Conservation (phyloP, 352 stramenopile species). For the Hyaloperonospora arabidopsidis region DNA sequence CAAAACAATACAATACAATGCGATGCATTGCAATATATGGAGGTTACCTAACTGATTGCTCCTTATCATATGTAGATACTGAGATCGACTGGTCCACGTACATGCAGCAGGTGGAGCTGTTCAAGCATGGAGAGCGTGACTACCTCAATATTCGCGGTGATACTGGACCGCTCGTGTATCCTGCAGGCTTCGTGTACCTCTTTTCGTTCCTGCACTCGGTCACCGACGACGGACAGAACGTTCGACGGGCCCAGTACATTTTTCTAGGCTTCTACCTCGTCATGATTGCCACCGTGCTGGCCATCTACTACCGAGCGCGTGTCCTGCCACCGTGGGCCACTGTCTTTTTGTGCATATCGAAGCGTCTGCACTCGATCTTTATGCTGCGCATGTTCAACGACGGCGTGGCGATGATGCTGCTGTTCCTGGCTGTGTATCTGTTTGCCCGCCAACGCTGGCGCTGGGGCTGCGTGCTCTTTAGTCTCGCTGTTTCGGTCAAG, state of each 20-base stretch:
- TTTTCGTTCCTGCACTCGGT: constrained; percentile 91
- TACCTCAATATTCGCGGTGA: constrained; percentile 93
- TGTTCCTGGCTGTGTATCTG: constrained; percentile 90
- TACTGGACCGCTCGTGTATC: constrained; percentile 97
- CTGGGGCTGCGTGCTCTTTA: constrained; percentile 91
- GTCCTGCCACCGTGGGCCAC: constrained; percentile 83
- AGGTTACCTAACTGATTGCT: neutral
- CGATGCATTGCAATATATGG: too few relatives aligned
- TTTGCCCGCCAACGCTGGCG: constrained; percentile 79
- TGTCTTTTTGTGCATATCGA: constrained; percentile 88
- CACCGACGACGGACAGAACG: constrained; percentile 80
- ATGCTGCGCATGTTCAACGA: constrained; percentile 99
- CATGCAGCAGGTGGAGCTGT: constrained; percentile 95
- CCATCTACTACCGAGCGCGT: constrained; percentile 79
- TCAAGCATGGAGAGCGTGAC: constrained; percentile 90
- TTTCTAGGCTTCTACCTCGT: constrained; percentile 94
- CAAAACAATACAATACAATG: neutral
- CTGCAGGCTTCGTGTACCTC: constrained; percentile 96
- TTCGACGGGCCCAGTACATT: constrained; percentile 88
- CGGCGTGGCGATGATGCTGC: constrained; percentile 91
- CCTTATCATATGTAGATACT: constrained; percentile 67
- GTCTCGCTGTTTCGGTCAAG: constrained; percentile 95
- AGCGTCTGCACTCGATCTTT: constrained; percentile 97
- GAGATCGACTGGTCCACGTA: constrained; percentile 99
- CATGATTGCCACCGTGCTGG: constrained; percentile 81